Evolutionary conservation across 1,139 yeast genomes (phyloP).

Genomic region (Ogataea hybrid): DNA sequence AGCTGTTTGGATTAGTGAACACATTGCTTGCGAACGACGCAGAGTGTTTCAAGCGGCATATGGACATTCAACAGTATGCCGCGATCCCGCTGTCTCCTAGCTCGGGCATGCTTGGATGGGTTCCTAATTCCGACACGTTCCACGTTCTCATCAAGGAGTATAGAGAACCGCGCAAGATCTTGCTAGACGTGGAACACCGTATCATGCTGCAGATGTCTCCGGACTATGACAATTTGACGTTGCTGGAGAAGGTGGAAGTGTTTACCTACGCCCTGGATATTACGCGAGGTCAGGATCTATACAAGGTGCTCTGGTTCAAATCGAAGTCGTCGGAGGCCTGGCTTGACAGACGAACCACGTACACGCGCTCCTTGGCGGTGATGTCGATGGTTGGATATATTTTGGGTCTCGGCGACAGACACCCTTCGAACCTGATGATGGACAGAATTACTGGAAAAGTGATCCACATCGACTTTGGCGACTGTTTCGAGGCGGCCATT

Average conservation of each 20-base stretch:
- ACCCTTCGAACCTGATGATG: conserved; percentile 95
- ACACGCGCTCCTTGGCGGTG: conserved; percentile 92
- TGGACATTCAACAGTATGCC: conserved; percentile 87
- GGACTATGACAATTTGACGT: conserved; percentile 85
- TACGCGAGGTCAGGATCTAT: conserved; percentile 94
- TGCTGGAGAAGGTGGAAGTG: conserved; percentile 91
- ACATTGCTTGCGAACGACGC: conserved; percentile 87
- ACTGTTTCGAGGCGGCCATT: conserved; percentile 98
- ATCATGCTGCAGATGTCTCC: conserved; percentile 99
- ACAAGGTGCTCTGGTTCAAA: conserved; percentile 93
- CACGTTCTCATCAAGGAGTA: conserved; percentile 91
- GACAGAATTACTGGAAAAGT: conserved; percentile 94
- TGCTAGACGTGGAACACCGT: conserved; percentile 89
- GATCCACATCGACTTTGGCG: conserved; percentile 97
- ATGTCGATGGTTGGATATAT: conserved; percentile 99
- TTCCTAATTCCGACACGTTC: conserved; percentile 94
- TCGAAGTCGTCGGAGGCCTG: conserved; percentile 96
- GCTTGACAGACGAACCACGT: conserved; percentile 95
- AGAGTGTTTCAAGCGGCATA: conserved; percentile 93
- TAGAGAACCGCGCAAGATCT: conserved; percentile 85
- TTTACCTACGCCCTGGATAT: conserved; percentile 95
- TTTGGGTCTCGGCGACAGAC: conserved; percentile 95
- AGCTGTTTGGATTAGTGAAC: conserved; percentile 91
- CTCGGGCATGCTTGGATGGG: conserved; percentile 97
- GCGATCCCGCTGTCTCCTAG: conserved; percentile 96